Evolutionary conservation across 2,329 filamentous ascomycete species (phyloP), one percentile per base, ranked within the genome.

Genomic region (Biscogniauxia sp.): DNA sequence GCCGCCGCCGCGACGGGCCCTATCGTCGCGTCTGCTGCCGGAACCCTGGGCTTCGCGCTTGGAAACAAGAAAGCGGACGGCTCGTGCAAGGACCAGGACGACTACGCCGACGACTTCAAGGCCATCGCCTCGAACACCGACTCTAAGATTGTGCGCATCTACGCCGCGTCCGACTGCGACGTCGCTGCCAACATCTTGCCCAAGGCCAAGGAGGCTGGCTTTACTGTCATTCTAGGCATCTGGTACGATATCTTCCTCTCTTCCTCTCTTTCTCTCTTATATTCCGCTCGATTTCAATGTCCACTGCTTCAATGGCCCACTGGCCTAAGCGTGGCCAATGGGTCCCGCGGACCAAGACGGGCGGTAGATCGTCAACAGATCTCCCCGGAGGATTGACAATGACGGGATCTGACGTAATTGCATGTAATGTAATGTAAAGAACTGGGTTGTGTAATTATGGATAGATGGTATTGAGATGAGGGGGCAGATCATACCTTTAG

Each of bases 161-260:
- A 91, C 75, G 82, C 88, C 20, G 85, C 86, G 19, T 82, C 79
- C 57, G 86, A 91, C 72, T 91, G 89, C 76, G 79, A 89, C 64
- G 84, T 82, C 52, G 84, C 87, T 6, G 77, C 83, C 72, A 76
- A 84, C 63, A 84, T 90, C 58, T 74, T 91, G 26, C 87, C 88
- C 3, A 88, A 87, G 41, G 88, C 88, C 1, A 85, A 87, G 77
- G 73, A 73, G 53, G 86, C 87, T 74, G 82, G 80, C 19, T 87
- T 90, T 76, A 78, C 89, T 76, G 87, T 91, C 63, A 78, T 91
- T n/a, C 76, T 91, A 50, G 88, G 87, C 62, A 84, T 91, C 70
- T 91, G 88, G 88, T 67, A 59, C 45, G 61, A 58, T 51, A 37
- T 55, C 45, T 55, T 45, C 37, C 11, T 41, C 4, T 37, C 37